Evolutionary conservation across 495 filamentous ascomycete genomes (phyloP).

Genomic region (Margaritispora aquatica): DNA sequence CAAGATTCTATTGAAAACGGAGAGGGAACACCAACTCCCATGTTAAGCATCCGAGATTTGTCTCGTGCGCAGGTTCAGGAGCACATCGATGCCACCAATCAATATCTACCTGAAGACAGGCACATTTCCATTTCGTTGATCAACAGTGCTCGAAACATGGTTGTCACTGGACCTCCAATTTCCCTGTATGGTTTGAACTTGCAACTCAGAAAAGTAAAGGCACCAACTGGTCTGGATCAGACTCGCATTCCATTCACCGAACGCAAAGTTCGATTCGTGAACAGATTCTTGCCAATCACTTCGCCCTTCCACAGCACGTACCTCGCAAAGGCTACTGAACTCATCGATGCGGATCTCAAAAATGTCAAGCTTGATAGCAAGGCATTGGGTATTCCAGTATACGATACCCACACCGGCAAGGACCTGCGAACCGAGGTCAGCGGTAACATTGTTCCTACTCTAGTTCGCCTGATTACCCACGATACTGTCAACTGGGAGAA

Average conservation of each 20-base stretch:
- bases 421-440: slow-evolving; percentile 61
- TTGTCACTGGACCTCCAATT: slow-evolving; percentile 92
- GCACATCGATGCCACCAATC: slow-evolving; percentile 92
- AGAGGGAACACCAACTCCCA: slow-evolving; percentile 90
- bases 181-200: slow-evolving; percentile 95
- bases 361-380: slow-evolving; percentile 64
- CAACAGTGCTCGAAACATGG: slow-evolving; percentile 94
- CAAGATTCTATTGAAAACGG: slow-evolving; percentile 92
- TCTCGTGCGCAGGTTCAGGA: slow-evolving; percentile 78
- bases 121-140: slow-evolving; percentile 93
- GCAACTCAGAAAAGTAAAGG: slow-evolving; percentile 91
- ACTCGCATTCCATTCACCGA: slow-evolving; percentile 90
- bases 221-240: slow-evolving; percentile 92
- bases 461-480: slow-evolving; percentile 89
- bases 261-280: slow-evolving; percentile 92
- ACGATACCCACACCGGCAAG: slow-evolving; percentile 76
- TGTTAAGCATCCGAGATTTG: slow-evolving; percentile 95
- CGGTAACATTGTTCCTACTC: slow-evolving; percentile 65
- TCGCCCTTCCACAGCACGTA: slow-evolving; percentile 97
- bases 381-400: slow-evolving; percentile 74
- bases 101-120: slow-evolving; percentile 84
- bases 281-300: slow-evolving; percentile 95
- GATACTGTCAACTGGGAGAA: slow-evolving; percentile 93
- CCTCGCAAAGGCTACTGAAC: slow-evolving; percentile 67
- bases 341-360: slow-evolving; percentile 81